Percentiles rank a stretch among this genome's conserved stretches.
phyloP scores from a whole-genome alignment of 2,329 filamentous ascomycete genomes.

The Graphiopsis chlorocephala region DNA sequence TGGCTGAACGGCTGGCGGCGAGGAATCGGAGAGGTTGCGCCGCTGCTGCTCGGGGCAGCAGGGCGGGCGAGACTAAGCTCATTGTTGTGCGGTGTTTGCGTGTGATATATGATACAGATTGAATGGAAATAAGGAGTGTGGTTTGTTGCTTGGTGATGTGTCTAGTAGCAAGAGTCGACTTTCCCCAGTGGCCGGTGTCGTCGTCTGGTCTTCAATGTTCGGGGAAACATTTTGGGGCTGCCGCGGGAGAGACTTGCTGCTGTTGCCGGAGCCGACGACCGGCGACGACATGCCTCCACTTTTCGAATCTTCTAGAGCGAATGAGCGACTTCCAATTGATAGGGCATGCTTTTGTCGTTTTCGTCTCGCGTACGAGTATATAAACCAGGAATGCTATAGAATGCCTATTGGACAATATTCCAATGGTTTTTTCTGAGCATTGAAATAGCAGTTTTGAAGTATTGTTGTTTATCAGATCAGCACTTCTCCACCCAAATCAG shows the following conservation, averaged over 20 bases:
- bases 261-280: neutral
- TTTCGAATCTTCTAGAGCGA: slow-evolving; percentile 14
- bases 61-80: slow-evolving; percentile 36
- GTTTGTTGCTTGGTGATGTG: neutral
- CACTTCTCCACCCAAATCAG: neutral
- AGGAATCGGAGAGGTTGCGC: slow-evolving; percentile 35
- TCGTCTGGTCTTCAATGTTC: slow-evolving; percentile 1
- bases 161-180: neutral
- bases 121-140: neutral
- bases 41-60: slow-evolving; percentile 35
- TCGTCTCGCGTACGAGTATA: neutral
- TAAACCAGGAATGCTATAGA: neutral
- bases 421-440: neutral
- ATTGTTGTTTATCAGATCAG: neutral
- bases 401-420: neutral
- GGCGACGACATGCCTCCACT: slow-evolving; percentile 6
- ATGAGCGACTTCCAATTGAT: slow-evolving; percentile 7
- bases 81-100: slow-evolving; percentile 22
- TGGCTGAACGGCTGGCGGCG: slow-evolving; percentile 28
- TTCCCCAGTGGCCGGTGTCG: neutral
- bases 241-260: slow-evolving; percentile 8
- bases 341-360: neutral
- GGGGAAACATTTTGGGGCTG: slow-evolving; percentile 13
- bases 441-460: neutral
- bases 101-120: neutral